Percentiles rank a stretch among this genome's conserved stretches.
phyloP scores from a whole-genome alignment of 176 grass and related monocot species.

The Aegilops umbellulata region DNA sequence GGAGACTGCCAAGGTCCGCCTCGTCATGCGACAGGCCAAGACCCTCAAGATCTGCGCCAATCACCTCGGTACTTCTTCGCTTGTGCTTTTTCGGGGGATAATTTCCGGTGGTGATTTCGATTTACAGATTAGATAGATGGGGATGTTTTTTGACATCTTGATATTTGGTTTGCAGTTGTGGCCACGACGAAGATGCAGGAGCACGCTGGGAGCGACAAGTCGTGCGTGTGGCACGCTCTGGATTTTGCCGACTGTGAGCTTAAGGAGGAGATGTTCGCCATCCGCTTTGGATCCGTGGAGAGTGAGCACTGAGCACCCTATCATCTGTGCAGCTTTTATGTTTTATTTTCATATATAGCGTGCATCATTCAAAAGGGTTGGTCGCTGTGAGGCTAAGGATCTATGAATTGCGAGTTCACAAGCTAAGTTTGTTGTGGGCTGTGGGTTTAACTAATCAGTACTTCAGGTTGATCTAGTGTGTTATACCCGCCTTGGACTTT shows the following conservation, averaged over 20 bases:
- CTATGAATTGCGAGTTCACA: background rate
- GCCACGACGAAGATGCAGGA: conserved; percentile 77
- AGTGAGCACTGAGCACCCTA: conserved; percentile 45
- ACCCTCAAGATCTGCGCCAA: conserved; percentile 94
- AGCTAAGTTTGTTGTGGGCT: background rate
- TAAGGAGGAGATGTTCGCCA: conserved; percentile 84
- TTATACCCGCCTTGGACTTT: background rate
- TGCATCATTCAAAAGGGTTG: background rate
- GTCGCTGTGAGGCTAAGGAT: too few relatives aligned
- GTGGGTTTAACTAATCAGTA: background rate
- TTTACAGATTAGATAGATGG: background rate
- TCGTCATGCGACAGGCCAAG: conserved; percentile 89
- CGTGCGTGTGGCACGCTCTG: conserved; percentile 78
- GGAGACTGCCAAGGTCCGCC: conserved; percentile 65
- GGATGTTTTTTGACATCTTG: background rate
- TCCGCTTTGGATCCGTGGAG: conserved; percentile 80
- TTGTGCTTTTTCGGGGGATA: background rate
- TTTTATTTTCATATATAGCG: background rate
- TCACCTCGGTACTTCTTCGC: conserved; percentile 48
- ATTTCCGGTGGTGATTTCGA: conserved; percentile 18
- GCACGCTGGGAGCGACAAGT: conserved; percentile 77
- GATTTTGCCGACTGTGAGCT: conserved; percentile 84
- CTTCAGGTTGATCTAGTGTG: background rate
- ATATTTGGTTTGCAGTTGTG: conserved; percentile 43
- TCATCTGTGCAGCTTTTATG: background rate